Conservation (phyloP, 768 basidiomycete species). For the Hygrophorus russula region DNA sequence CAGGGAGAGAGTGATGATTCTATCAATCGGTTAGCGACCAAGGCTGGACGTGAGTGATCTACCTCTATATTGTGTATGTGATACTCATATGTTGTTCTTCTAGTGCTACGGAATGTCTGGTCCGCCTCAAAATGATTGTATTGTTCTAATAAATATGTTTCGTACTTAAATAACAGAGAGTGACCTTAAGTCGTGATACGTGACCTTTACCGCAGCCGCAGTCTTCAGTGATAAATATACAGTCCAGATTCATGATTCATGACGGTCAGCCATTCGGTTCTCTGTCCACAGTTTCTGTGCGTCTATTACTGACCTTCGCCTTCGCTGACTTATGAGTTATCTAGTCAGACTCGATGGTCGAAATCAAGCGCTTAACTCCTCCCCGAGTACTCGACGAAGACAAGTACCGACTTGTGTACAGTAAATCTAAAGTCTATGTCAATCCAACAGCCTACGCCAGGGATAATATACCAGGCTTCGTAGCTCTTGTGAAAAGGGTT, state of each 20-base stretch:
- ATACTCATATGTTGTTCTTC: slow-evolving; percentile 7
- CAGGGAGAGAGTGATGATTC: slow-evolving; percentile 96
- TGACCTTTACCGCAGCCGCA: slow-evolving; percentile 4
- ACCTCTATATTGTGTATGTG: neutral
- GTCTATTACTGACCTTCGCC: slow-evolving; percentile 13
- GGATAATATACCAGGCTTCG: slow-evolving; percentile 93
- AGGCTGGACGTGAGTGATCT: slow-evolving; percentile 75
- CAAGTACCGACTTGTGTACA: slow-evolving; percentile 70
- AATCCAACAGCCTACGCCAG: slow-evolving; percentile 86
- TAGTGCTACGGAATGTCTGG: slow-evolving; percentile 96
- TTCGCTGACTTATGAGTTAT: slow-evolving; percentile 1
- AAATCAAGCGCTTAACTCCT: slow-evolving; percentile 39
- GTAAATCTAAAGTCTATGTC: slow-evolving; percentile 91
- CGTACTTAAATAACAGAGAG: neutral
- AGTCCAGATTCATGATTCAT: slow-evolving; percentile 8
- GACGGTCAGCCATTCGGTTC: slow-evolving; percentile 18
- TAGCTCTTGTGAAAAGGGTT: slow-evolving; percentile 84
- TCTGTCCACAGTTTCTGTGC: slow-evolving; percentile 37
- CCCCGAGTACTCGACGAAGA: slow-evolving; percentile 34
- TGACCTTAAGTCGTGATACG: neutral
- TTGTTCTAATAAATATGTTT: slow-evolving; percentile 3
- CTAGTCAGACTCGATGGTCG: slow-evolving; percentile 61
- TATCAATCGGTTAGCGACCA: slow-evolving; percentile 90
- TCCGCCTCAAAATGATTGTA: slow-evolving; percentile 77
- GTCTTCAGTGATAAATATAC: slow-evolving; percentile 9